These are phyloP conservation scores for Saccharomyces hybrid DNA, from an alignment of 1,139 yeast species.

Conservation along the genomic window DNA sequence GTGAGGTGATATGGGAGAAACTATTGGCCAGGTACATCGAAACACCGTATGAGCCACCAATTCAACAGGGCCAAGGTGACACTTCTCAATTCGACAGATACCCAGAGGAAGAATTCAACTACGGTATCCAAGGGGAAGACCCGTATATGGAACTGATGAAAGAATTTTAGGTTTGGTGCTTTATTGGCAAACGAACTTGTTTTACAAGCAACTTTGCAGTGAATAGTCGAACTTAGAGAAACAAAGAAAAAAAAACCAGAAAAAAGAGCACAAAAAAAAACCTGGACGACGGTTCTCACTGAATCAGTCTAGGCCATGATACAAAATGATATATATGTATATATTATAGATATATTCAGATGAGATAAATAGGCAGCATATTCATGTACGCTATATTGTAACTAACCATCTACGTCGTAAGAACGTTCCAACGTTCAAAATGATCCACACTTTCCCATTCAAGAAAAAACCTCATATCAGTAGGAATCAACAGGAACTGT, in stretches of 20 bases:
- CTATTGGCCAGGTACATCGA: conserved; percentile 81
- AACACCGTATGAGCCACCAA: conserved; percentile 98
- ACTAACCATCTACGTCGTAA: neutral
- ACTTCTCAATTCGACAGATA: conserved; percentile 88
- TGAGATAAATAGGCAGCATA: neutral
- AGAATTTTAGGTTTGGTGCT: conserved; percentile 48
- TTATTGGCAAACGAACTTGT: too few relatives aligned
- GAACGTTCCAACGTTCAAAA: neutral
- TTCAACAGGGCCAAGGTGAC: conserved; percentile 92
- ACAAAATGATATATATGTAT: neutral
- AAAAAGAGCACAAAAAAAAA: neutral
- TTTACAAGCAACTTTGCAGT: too few relatives aligned
- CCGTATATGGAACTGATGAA: conserved; percentile 67
- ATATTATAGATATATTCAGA: neutral
- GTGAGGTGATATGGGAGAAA: conserved; percentile 94
- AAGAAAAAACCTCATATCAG: too few relatives aligned
- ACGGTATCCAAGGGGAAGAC: conserved; percentile 75
- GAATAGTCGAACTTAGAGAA: neutral
- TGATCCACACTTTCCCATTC: neutral
- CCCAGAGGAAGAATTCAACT: conserved; percentile 87
- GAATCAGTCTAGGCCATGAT: neutral
- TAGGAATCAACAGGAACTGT: too few relatives aligned
- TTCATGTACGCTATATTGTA: neutral
- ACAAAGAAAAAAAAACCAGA: too few relatives aligned
- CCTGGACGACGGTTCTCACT: neutral